These are phyloP conservation scores for Fusarium miscanthi DNA, from an alignment of 2,329 filamentous ascomycete genomes.

Conservation along the genomic window DNA sequence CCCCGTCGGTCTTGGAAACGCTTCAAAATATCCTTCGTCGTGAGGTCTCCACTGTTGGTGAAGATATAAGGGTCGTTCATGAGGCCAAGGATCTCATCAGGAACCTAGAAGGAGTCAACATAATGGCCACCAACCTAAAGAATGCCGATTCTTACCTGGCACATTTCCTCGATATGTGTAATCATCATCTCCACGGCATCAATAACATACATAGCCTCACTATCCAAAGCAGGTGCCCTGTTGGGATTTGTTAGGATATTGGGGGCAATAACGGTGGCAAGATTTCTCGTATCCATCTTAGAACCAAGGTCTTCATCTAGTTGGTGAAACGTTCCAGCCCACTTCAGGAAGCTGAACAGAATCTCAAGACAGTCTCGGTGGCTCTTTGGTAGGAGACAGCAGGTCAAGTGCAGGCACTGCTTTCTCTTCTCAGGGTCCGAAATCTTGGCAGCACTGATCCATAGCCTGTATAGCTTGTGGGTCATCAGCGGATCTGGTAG, in stretches of 20 bases:
- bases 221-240: conserved; percentile 76
- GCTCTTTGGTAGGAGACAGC: conserved; percentile 90
- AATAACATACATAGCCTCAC: conserved; percentile 92
- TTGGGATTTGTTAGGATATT: conserved; percentile 85
- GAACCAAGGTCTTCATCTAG: conserved; percentile 96
- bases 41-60: conserved; percentile 85
- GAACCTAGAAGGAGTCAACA: conserved; percentile 71
- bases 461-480: conserved; percentile 91
- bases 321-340: conserved; percentile 96
- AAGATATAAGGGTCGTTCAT: conserved; percentile 86
- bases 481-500: conserved; percentile 95
- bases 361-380: conserved; percentile 96
- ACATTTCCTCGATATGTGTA: conserved; percentile 94
- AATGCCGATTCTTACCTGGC: conserved; percentile 74
- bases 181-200: conserved; percentile 93
- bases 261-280: conserved; percentile 96
- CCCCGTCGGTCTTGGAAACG: conserved; percentile 83
- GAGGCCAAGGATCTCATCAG: conserved; percentile 88
- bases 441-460: conserved; percentile 91
- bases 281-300: conserved; percentile 98
- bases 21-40: conserved; percentile 96
- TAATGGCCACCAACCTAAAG: conserved; percentile 25
- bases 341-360: conserved; percentile 94
- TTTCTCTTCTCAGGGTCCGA: conserved; percentile 82
- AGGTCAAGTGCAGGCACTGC: conserved; percentile 88